Percentiles rank a stretch among this genome's conserved stretches.
These are phyloP conservation scores for Phaeolepiota aurea DNA, from an alignment of 768 basidiomycete species.

Conservation along the genomic window DNA sequence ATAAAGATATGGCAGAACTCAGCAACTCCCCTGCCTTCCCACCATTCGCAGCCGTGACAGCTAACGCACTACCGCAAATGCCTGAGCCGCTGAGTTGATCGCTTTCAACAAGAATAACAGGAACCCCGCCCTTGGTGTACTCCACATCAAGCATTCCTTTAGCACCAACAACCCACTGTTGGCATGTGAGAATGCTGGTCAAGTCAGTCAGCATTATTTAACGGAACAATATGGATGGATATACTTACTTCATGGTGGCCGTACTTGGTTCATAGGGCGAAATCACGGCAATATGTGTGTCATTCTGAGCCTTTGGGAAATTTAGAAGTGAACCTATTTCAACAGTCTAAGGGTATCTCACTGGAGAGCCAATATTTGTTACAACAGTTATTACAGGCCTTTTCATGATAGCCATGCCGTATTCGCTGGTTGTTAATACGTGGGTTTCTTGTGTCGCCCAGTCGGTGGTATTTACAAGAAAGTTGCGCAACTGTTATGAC, in stretches of 20 bases:
- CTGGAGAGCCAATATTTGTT: conserved; percentile 71
- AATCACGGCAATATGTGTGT: conserved; percentile 44
- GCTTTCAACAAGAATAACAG: conserved; percentile 46
- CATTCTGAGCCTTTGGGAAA: conserved; percentile 40
- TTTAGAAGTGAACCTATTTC: not conserved
- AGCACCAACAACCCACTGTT: conserved; percentile 62
- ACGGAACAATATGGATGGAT: not conserved
- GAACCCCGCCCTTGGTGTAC: conserved; percentile 56
- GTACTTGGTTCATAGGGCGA: conserved; percentile 43
- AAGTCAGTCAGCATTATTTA: not conserved
- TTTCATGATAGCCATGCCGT: conserved; percentile 59
- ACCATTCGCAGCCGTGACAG: conserved; percentile 11
- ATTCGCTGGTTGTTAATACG: conserved; percentile 39
- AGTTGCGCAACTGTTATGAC: conserved; percentile 50
- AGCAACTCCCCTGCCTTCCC: too few relatives aligned
- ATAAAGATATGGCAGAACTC: too few relatives aligned
- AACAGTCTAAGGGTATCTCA: conserved; percentile 19
- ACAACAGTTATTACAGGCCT: conserved; percentile 52
- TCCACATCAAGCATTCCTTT: conserved; percentile 51
- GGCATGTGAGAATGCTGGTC: conserved; percentile 52
- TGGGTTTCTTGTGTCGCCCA: conserved; percentile 47
- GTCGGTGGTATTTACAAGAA: conserved; percentile 42
- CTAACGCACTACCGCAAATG: conserved; percentile 23
- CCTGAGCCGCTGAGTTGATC: conserved; percentile 25
- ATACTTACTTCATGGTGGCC: conserved; percentile 49